A percentile compares a stretch with the other conserved stretches of the same genome.
These are phyloP conservation scores for Ceratobasidium sp. DNA, from an alignment of 1,284 basidiomycete species.

Conservation along the genomic window DNA sequence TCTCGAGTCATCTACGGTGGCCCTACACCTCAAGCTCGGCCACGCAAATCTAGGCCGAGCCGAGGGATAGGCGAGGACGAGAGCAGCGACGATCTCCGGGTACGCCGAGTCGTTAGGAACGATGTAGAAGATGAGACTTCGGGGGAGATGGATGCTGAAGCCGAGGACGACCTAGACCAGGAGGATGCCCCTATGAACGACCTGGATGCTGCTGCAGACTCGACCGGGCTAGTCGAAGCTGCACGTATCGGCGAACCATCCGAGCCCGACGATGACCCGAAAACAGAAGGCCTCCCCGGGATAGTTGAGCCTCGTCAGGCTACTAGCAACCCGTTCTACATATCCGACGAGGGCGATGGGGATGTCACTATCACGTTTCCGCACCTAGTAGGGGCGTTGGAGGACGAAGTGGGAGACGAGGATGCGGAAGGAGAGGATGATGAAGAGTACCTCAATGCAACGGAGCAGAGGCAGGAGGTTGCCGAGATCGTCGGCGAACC, in stretches of 20 bases:
- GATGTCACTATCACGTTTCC: constrained; percentile 19
- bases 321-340: constrained; percentile 31
- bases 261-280: constrained; percentile 8
- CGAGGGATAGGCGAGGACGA: constrained; percentile 51
- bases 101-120: constrained; percentile 28
- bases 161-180: constrained; percentile 38
- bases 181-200: constrained; percentile 47
- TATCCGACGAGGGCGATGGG: constrained; percentile 43
- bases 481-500: constrained; percentile 54
- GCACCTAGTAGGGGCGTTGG: constrained; percentile 39
- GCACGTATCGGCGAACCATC: background rate
- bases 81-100: constrained; percentile 52
- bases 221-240: constrained; percentile 29
- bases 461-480: constrained; percentile 57
- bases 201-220: constrained; percentile 36
- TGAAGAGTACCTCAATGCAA: constrained; percentile 53
- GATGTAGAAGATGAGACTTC: constrained; percentile 34
- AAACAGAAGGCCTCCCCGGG: background rate
- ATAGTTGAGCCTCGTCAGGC: constrained; percentile 27
- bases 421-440: constrained; percentile 51
- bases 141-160: constrained; percentile 38
- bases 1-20: constrained; percentile 68
- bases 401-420: constrained; percentile 56
- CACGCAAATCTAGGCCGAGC: constrained; percentile 52
- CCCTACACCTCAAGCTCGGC: constrained; percentile 55